Percentiles rank a stretch among this genome's conserved stretches.
Evolutionary conservation across 768 basidiomycete species (phyloP).

Genomic region (Boletus pseudo-olivaceus): DNA sequence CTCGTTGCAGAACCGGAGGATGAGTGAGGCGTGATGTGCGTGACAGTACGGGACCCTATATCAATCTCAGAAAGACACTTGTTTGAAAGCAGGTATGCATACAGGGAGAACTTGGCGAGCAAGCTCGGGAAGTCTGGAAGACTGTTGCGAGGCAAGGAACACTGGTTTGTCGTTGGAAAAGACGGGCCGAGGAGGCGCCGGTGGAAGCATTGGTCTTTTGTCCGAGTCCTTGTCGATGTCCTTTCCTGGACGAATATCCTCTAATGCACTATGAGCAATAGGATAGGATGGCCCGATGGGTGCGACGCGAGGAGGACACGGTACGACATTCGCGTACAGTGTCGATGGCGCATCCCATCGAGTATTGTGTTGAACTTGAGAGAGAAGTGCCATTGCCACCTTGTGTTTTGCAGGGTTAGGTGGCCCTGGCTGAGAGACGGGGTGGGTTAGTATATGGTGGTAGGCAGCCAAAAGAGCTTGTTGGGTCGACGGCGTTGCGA

Average conservation of each 20-base stretch:
- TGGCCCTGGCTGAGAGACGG: slow-evolving; percentile 46
- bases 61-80: neutral
- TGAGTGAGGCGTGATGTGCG: slow-evolving; percentile 64
- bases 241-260: slow-evolving; percentile 34
- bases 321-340: slow-evolving; percentile 54
- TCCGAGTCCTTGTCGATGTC: slow-evolving; percentile 57
- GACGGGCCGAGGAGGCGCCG: slow-evolving; percentile 36
- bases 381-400: slow-evolving; percentile 69
- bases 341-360: slow-evolving; percentile 72
- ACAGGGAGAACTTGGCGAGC: slow-evolving; percentile 67
- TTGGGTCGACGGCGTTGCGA: slow-evolving; percentile 54
- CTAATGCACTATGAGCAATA: slow-evolving; percentile 37
- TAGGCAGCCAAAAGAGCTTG: slow-evolving; percentile 66
- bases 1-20: slow-evolving; percentile 59
- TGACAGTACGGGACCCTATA: slow-evolving; percentile 50
- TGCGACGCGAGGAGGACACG: slow-evolving; percentile 59
- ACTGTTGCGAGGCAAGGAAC: slow-evolving; percentile 62
- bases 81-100: slow-evolving; percentile 24
- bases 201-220: slow-evolving; percentile 31
- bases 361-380: slow-evolving; percentile 50
- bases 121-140: slow-evolving; percentile 62
- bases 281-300: slow-evolving; percentile 68
- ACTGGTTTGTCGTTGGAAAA: slow-evolving; percentile 52
- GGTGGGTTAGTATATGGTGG: slow-evolving; percentile 74
- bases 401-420: slow-evolving; percentile 66